Evolutionary conservation across 2,329 filamentous ascomycete species (phyloP).

Genomic region (Pseudopithomyces maydicus): DNA sequence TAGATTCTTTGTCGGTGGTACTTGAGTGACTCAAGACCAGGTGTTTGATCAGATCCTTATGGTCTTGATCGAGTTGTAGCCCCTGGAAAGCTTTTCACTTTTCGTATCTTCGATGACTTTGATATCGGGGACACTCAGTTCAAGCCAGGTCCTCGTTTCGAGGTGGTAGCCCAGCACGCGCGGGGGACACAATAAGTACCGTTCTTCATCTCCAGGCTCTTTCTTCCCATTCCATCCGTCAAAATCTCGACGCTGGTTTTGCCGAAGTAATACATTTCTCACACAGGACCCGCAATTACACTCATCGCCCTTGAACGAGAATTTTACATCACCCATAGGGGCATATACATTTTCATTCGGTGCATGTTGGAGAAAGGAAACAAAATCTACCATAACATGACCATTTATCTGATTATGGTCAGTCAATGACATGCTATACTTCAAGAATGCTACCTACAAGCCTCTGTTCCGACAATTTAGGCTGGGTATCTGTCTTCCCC

Average conservation of each 20-base stretch:
- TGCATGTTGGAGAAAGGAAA: constrained; percentile 15
- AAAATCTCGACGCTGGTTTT: constrained; percentile 9
- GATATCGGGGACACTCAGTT: constrained; percentile 10
- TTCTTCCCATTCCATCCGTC: background rate
- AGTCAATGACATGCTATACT: background rate
- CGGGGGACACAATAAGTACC: constrained; percentile 16
- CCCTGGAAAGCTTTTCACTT: constrained; percentile 12
- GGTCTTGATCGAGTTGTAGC: constrained; percentile 4
- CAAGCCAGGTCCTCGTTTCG: constrained; percentile 9
- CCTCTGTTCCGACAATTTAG: background rate
- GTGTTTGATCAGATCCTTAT: constrained; percentile 11
- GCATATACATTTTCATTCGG: constrained; percentile 2
- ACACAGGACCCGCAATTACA: constrained; percentile 12
- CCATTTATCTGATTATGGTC: constrained; percentile 1
- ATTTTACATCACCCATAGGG: constrained; percentile 12
- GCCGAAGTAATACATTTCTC: background rate
- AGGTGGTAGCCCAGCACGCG: constrained; percentile 16
- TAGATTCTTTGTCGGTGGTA: constrained; percentile 11
- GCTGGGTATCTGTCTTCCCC: background rate
- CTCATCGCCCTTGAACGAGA: constrained; percentile 7
- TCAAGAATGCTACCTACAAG: background rate
- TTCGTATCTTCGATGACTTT: constrained; percentile 3
- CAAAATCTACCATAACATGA: constrained; percentile 14
- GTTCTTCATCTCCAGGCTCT: background rate
- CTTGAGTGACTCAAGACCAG: constrained; percentile 15